A percentile compares a stretch with the other conserved stretches of the same genome.
phyloP scores from a whole-genome alignment of 2,329 filamentous ascomycete genomes.

The Alternaria sp. region DNA sequence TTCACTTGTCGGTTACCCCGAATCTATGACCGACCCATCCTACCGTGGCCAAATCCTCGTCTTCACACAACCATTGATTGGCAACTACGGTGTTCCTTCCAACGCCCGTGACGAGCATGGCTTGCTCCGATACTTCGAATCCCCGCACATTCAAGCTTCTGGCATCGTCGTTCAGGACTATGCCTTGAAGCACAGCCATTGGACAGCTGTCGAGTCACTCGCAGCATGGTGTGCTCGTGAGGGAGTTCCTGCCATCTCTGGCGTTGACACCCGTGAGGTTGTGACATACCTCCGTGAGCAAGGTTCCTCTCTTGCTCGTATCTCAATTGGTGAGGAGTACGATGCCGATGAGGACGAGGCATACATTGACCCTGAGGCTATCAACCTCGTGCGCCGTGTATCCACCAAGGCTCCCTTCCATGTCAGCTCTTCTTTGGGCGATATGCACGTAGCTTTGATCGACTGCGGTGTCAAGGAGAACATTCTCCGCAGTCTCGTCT shows the following conservation, averaged over 20 bases:
- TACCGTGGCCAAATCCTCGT: constrained; percentile 92
- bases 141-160: constrained; percentile 93
- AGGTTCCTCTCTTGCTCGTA: constrained; percentile 92
- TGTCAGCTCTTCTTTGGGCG: constrained; percentile 81
- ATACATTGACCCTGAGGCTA: constrained; percentile 92
- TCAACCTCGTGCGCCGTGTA: constrained; percentile 94
- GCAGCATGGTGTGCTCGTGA: constrained; percentile 95
- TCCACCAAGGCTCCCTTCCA: constrained; percentile 99
- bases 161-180: constrained; percentile 96
- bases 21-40: constrained; percentile 77
- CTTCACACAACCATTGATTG: constrained; percentile 97
- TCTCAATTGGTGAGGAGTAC: constrained; percentile 96
- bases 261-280: constrained; percentile 95
- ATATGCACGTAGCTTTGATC: constrained; percentile 90
- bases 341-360: constrained; percentile 98
- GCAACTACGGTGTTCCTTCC: constrained; percentile 97
- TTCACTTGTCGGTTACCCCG: constrained; percentile 95
- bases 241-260: constrained; percentile 93
- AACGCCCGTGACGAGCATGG: constrained; percentile 84
- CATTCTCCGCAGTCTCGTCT: constrained; percentile 93
- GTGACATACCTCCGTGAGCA: constrained; percentile 96
- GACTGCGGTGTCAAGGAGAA: constrained; percentile 99
- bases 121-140: constrained; percentile 97
- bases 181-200: constrained; percentile 93
- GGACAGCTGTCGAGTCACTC: constrained; percentile 96